phyloP scores from a whole-genome alignment of 164 flowering plant genomes.

The Stephania cephalantha region DNA sequence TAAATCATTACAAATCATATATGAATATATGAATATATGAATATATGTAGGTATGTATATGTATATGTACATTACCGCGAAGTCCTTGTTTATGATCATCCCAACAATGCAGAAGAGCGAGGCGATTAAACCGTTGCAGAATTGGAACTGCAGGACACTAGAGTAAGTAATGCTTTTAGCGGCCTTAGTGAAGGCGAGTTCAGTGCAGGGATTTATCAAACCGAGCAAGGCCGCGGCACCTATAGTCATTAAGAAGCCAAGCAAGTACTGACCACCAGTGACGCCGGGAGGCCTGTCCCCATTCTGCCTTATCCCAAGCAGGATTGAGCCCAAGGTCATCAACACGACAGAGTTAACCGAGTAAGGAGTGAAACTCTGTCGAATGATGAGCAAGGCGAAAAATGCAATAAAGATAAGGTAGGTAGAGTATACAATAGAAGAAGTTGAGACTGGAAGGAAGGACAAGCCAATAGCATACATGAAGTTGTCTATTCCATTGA shows the following conservation, averaged over 20 bases:
- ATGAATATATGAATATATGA: neutral
- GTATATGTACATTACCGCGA: slow-evolving; percentile 1
- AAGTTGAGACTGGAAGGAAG: slow-evolving; percentile 13
- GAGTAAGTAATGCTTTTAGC: neutral
- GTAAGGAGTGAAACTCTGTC: slow-evolving; percentile 12
- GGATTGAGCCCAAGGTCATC: slow-evolving; percentile 9
- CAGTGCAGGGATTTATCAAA: slow-evolving; percentile 6
- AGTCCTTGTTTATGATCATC: slow-evolving; percentile 9
- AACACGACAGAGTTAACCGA: slow-evolving; percentile 8
- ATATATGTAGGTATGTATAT: neutral
- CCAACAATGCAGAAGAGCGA: slow-evolving; percentile 7
- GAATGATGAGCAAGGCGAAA: slow-evolving; percentile 8
- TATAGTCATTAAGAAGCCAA: slow-evolving; percentile 6
- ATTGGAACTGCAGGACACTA: slow-evolving; percentile 8
- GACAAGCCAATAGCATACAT: slow-evolving; percentile 11
- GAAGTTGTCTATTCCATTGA: slow-evolving; percentile 5
- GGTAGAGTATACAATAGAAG: slow-evolving; percentile 6
- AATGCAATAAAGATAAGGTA: slow-evolving; percentile 10
- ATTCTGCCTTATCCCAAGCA: slow-evolving; percentile 10
- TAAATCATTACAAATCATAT: too few species aligned
- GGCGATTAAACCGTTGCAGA: neutral
- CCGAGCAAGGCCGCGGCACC: neutral
- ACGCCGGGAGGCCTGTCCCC: slow-evolving; percentile 8
- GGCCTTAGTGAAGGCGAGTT: slow-evolving; percentile 1
- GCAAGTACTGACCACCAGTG: neutral